phyloP scores from a whole-genome alignment of 2,329 filamentous ascomycete genomes.

The Uncinocarpus reesii region DNA sequence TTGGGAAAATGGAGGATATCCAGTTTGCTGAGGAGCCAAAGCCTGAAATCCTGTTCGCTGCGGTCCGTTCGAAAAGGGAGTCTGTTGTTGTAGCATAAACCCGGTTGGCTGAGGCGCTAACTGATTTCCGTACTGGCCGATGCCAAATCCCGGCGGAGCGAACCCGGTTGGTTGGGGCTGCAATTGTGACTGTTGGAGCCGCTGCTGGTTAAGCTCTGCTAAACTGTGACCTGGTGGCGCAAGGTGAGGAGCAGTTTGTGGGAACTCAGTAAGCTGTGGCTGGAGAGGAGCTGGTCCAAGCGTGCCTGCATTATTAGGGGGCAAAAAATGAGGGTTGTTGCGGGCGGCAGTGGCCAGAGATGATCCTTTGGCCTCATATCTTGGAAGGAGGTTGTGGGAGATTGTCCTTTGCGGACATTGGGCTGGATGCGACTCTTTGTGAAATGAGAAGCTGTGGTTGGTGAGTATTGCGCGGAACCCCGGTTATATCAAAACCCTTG shows the following conservation, averaged over 20 bases:
- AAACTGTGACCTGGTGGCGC: conserved; percentile 67
- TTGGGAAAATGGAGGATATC: conserved; percentile 39
- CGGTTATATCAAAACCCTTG: too few relatives aligned
- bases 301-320: conserved; percentile 66
- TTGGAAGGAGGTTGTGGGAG: conserved; percentile 62
- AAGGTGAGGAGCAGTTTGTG: conserved; percentile 47
- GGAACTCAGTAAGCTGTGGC: conserved; percentile 70
- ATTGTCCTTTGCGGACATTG: conserved; percentile 48
- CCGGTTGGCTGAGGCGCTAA: conserved; percentile 27
- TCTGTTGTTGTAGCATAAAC: conserved; percentile 35
- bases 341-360: conserved; percentile 68
- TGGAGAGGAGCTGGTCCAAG: conserved; percentile 68
- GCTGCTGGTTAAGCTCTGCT: conserved; percentile 58
- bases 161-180: conserved; percentile 59
- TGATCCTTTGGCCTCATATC: conserved; percentile 48
- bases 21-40: conserved; percentile 45
- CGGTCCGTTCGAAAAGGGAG: conserved; percentile 32
- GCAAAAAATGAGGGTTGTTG: conserved; percentile 74
- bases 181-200: conserved; percentile 38
- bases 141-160: conserved; percentile 19
- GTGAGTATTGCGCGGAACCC: too few relatives aligned
- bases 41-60: conserved; percentile 39
- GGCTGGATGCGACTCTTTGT: too few relatives aligned
- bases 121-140: conserved; percentile 26
- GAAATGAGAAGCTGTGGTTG: too few relatives aligned